These are phyloP conservation scores for Mytilinidion resinicola DNA, from an alignment of 495 filamentous ascomycete species.

Conservation along the genomic window DNA sequence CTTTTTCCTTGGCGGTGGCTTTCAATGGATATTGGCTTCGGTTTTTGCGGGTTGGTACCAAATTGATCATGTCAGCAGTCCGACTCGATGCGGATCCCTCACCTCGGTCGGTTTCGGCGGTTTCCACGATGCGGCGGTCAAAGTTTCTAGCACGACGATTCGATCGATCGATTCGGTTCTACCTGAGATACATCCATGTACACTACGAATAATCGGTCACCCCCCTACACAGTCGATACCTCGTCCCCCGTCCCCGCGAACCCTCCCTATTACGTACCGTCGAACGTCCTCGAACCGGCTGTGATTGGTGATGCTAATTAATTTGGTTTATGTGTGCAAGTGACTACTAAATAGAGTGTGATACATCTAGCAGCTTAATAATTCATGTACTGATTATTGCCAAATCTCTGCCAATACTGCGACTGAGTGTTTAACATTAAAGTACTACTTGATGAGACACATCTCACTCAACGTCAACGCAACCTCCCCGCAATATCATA, in stretches of 20 bases:
- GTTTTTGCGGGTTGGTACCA: slow-evolving; percentile 5
- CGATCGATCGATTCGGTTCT: slow-evolving; percentile 21
- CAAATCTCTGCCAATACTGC: too few species aligned
- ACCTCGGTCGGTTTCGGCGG: slow-evolving; percentile 23
- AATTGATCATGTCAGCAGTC: slow-evolving; percentile 21
- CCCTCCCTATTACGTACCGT: not conserved
- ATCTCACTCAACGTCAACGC: too few species aligned
- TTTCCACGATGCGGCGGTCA: slow-evolving; percentile 12
- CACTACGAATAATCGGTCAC: slow-evolving; percentile 21
- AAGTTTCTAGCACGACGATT: not conserved
- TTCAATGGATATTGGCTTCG: not conserved
- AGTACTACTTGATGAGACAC: too few species aligned
- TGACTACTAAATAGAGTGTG: too few species aligned
- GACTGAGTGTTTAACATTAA: too few species aligned
- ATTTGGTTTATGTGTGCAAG: not conserved
- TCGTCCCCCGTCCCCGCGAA: not conserved
- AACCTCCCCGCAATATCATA: too few species aligned
- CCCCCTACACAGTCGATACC: slow-evolving; percentile 7
- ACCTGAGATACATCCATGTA: slow-evolving; percentile 18
- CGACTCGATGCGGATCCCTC: slow-evolving; percentile 14
- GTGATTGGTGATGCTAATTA: not conserved
- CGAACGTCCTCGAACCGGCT: too few species aligned
- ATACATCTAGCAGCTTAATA: too few species aligned
- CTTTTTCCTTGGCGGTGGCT: slow-evolving; percentile 3
- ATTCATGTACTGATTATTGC: too few species aligned